These are phyloP conservation scores for Abortiporus biennis DNA, from an alignment of 1,284 basidiomycete species.

Conservation along the genomic window DNA sequence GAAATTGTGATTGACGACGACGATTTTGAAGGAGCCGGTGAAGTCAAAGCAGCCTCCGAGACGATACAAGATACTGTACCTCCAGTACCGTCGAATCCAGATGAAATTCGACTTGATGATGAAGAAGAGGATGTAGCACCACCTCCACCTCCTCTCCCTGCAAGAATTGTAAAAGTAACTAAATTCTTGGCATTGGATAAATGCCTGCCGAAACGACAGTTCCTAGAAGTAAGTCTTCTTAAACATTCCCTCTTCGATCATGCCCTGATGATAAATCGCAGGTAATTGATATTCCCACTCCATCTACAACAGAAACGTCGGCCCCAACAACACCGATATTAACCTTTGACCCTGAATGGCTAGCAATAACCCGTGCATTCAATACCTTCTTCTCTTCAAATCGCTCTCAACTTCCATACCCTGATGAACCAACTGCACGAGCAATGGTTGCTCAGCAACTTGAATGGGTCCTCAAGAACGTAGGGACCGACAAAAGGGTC, in stretches of 20 bases:
- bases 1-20: slow-evolving; percentile 58
- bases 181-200: slow-evolving; percentile 93
- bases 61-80: too few species aligned
- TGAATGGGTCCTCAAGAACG: slow-evolving; percentile 59
- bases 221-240: slow-evolving; percentile 68
- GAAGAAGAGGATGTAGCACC: slow-evolving; percentile 23
- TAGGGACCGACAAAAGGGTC: slow-evolving; percentile 34
- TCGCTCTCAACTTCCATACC: slow-evolving; percentile 48
- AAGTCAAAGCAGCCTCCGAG: background rate
- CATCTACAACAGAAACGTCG: slow-evolving; percentile 16
- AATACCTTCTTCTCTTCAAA: slow-evolving; percentile 69
- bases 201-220: slow-evolving; percentile 77
- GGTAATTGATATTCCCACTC: slow-evolving; percentile 64
- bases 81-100: too few species aligned
- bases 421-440: slow-evolving; percentile 50
- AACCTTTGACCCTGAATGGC: slow-evolving; percentile 85
- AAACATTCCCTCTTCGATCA: background rate
- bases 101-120: too few species aligned
- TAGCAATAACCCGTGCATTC: slow-evolving; percentile 87
- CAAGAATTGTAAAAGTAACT: slow-evolving; percentile 44
- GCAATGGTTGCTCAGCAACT: slow-evolving; percentile 56
- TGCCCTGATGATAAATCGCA: slow-evolving; percentile 23
- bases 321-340: slow-evolving; percentile 30
- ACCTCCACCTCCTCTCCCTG: slow-evolving; percentile 5
- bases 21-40: slow-evolving; percentile 30